Percentiles rank a stretch among this genome's conserved stretches.
Conservation (phyloP, 768 basidiomycete species). For the Tylopilus sp. region DNA sequence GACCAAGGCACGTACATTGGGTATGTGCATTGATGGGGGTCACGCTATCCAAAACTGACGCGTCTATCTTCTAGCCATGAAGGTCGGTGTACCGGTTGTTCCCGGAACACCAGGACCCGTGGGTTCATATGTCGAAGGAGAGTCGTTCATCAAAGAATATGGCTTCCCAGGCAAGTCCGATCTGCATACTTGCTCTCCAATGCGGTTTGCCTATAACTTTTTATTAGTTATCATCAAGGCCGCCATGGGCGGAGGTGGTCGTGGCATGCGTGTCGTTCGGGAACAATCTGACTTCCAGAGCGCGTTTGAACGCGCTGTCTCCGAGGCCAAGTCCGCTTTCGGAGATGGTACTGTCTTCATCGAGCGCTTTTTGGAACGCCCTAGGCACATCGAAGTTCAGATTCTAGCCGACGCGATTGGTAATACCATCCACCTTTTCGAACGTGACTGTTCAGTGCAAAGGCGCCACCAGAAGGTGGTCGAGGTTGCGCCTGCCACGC, state of each 20-base stretch:
- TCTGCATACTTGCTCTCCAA: background rate
- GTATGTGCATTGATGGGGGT: constrained; percentile 36
- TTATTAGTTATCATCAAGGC: constrained; percentile 94
- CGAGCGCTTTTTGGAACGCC: constrained; percentile 94
- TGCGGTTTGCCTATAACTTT: constrained; percentile 3
- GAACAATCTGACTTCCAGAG: constrained; percentile 89
- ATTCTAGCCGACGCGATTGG: constrained; percentile 87
- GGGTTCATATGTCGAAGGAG: constrained; percentile 70
- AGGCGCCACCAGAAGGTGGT: constrained; percentile 98
- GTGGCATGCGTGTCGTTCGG: constrained; percentile 98
- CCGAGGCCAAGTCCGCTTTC: constrained; percentile 94
- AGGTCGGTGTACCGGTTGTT: constrained; percentile 90
- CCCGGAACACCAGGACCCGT: constrained; percentile 98
- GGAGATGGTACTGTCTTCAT: constrained; percentile 99
- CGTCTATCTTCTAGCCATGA: constrained; percentile 60
- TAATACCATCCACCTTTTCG: constrained; percentile 96
- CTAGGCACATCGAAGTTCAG: constrained; percentile 97
- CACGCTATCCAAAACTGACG: constrained; percentile 1
- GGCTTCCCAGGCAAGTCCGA: constrained; percentile 78
- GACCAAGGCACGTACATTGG: constrained; percentile 91
- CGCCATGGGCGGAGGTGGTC: constrained; percentile 97
- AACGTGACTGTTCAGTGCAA: constrained; percentile 99
- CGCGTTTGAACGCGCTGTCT: constrained; percentile 87
- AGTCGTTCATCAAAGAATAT: constrained; percentile 89
- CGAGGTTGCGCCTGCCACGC: constrained; percentile 95